Conservation (phyloP, 208 protist species). For the Histomonas meleagridis region DNA sequence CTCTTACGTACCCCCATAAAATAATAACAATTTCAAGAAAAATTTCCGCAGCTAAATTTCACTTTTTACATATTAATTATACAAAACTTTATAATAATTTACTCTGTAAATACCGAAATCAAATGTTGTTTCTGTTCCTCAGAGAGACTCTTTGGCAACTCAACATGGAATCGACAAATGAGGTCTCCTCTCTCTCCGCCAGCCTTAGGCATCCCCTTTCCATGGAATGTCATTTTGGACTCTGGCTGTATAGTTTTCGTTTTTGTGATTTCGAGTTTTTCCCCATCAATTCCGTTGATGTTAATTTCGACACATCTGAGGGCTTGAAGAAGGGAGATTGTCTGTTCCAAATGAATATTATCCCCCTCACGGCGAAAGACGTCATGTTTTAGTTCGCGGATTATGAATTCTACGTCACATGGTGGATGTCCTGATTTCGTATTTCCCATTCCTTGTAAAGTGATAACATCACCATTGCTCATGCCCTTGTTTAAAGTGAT, state of each 20-base stretch:
- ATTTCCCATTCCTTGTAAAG: constrained; percentile 35
- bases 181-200: background rate
- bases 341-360: constrained; percentile 40
- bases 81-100: no score
- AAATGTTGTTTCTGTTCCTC: background rate
- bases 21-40: no score
- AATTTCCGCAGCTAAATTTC: no score
- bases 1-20: no score
- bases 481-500: constrained; percentile 9
- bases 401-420: constrained; percentile 35
- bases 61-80: no score
- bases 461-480: constrained; percentile 38
- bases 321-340: constrained; percentile 41
- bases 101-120: no score
- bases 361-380: constrained; percentile 38
- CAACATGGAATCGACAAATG: background rate
- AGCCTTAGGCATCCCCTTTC: background rate
- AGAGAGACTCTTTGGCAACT: background rate
- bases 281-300: background rate
- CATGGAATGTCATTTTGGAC: background rate
- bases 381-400: background rate
- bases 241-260: background rate
- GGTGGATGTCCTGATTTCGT: background rate
- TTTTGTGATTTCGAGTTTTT: background rate
- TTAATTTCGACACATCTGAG: constrained; percentile 38